Evolutionary conservation across 2,329 filamentous ascomycete genomes (phyloP).

Genomic region (Aureobasidium sp.): DNA sequence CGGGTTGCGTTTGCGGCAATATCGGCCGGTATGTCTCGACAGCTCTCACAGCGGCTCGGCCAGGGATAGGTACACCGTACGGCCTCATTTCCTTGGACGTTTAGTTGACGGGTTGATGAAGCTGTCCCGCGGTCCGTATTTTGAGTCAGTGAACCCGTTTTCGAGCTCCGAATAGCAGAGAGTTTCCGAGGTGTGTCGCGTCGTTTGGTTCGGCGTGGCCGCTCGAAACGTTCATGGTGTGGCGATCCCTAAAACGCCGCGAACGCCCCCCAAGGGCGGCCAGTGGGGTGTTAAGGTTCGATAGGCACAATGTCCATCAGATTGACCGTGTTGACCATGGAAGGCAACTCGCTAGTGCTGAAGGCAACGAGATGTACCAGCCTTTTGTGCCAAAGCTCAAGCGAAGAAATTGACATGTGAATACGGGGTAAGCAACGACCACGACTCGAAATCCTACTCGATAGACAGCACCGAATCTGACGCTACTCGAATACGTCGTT

Average conservation of each 20-base stretch:
- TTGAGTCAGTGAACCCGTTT: neutral
- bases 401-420: neutral
- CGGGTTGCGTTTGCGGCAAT: neutral
- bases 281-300: neutral
- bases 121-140: neutral
- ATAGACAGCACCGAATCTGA: neutral
- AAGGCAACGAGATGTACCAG: neutral
- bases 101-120: neutral
- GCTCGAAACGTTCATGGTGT: neutral
- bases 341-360: neutral
- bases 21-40: neutral
- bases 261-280: neutral
- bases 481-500: neutral
- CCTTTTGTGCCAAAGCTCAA: neutral
- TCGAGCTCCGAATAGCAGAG: neutral
- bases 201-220: neutral
- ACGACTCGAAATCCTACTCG: neutral
- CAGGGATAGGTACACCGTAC: neutral
- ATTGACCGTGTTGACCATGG: neutral
- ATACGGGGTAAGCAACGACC: neutral
- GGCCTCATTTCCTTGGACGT: neutral
- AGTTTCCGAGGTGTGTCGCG: neutral
- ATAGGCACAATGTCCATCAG: too few relatives aligned
- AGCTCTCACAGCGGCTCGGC: neutral
- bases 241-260: neutral